Evolutionary conservation across 2,329 filamentous ascomycete species (phyloP).

Genomic region (Aphanocladium album): DNA sequence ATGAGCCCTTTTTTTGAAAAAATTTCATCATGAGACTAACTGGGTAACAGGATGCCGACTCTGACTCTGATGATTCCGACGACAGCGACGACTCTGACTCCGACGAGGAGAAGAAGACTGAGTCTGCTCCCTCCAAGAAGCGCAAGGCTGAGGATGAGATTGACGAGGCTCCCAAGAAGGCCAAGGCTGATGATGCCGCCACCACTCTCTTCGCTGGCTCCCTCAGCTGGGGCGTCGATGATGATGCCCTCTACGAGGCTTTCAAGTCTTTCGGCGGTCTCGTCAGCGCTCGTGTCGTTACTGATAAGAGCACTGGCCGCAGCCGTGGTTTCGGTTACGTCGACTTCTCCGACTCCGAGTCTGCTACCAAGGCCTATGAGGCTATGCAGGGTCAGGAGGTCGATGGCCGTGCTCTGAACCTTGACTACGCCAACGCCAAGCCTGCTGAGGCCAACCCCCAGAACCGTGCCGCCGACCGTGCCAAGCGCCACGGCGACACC

Average conservation of each 20-base stretch:
- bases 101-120: slow-evolving; percentile 30
- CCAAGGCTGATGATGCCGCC: slow-evolving; percentile 51
- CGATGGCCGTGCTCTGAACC: slow-evolving; percentile 69
- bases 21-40: slow-evolving; percentile 16
- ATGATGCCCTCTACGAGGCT: slow-evolving; percentile 72
- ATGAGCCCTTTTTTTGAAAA: background rate
- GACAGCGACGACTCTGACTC: slow-evolving; percentile 27
- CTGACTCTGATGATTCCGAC: slow-evolving; percentile 31
- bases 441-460: slow-evolving; percentile 48
- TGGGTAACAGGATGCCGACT: slow-evolving; percentile 25
- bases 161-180: slow-evolving; percentile 58
- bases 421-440: slow-evolving; percentile 71
- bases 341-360: slow-evolving; percentile 67
- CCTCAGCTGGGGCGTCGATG: slow-evolving; percentile 86
- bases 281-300: slow-evolving; percentile 71
- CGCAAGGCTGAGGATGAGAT: slow-evolving; percentile 46
- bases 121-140: slow-evolving; percentile 40
- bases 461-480: slow-evolving; percentile 58
- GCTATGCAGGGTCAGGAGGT: slow-evolving; percentile 70
- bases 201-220: slow-evolving; percentile 82
- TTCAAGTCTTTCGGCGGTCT: slow-evolving; percentile 77
- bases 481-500: slow-evolving; percentile 70
- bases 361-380: slow-evolving; percentile 66
- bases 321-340: slow-evolving; percentile 94
- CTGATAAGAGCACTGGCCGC: slow-evolving; percentile 72